phyloP scores from a whole-genome alignment of 2,329 filamentous ascomycete species.

The Harringtonia lauricola region DNA sequence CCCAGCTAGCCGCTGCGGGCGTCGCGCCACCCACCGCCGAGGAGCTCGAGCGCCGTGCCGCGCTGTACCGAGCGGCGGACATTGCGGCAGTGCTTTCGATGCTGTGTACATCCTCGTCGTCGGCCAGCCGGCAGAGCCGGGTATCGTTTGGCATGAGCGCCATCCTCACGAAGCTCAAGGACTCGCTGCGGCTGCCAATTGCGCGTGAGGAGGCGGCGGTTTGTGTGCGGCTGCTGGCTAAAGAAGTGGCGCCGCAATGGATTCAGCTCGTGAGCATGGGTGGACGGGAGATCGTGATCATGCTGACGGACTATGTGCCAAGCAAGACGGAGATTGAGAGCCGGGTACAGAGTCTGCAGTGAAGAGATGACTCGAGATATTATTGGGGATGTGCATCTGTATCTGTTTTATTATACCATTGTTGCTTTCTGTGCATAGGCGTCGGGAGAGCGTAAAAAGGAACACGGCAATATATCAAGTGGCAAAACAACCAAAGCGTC shows the following conservation, averaged over 20 bases:
- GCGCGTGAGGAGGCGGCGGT: conserved; percentile 38
- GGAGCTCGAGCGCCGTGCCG: conserved; percentile 49
- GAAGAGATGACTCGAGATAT: neutral
- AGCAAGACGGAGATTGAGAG: conserved; percentile 23
- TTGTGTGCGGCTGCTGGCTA: conserved; percentile 40
- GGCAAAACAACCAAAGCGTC: no score
- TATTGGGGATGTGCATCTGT: neutral
- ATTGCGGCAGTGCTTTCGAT: conserved; percentile 57
- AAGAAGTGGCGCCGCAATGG: conserved; percentile 47
- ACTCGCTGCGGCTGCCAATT: conserved; percentile 50
- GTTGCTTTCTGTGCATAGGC: no score
- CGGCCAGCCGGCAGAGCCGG: conserved; percentile 33
- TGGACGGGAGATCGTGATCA: conserved; percentile 44
- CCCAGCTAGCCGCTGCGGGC: conserved; percentile 28
- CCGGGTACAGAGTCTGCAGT: conserved; percentile 13
- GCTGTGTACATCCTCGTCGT: conserved; percentile 37
- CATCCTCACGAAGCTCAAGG: conserved; percentile 53
- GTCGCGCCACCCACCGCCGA: conserved; percentile 31
- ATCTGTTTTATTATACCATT: neutral
- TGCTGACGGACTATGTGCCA: conserved; percentile 30
- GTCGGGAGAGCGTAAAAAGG: no score
- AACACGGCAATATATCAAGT: no score
- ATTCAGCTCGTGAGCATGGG: conserved; percentile 38
- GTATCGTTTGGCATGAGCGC: conserved; percentile 55
- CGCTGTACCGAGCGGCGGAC: conserved; percentile 57